Evolutionary conservation across 139 green algal genomes (phyloP).

Genomic region (Mychonastes homosphaera): DNA sequence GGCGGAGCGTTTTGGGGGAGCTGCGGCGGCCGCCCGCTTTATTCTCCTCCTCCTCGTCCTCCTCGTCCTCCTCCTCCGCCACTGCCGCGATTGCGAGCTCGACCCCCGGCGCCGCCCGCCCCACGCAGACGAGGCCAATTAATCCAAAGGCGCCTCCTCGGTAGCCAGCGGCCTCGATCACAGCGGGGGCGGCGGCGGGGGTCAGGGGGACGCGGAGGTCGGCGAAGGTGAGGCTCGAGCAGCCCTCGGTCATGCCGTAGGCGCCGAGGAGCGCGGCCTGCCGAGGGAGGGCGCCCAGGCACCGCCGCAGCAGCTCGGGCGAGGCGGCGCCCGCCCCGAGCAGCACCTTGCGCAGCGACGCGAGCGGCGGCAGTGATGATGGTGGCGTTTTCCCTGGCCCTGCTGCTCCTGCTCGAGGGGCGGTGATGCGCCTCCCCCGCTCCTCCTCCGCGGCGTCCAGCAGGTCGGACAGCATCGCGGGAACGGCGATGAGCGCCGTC

Average conservation of each 20-base stretch:
- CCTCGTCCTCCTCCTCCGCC: neutral
- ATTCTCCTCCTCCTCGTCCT: no score
- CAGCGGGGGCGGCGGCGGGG: constrained; percentile 13
- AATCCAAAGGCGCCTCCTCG: neutral
- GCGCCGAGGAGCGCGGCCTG: constrained; percentile 46
- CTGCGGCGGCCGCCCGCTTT: neutral
- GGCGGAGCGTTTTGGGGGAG: no score
- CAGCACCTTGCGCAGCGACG: constrained; percentile 15
- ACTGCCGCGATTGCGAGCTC: constrained; percentile 24
- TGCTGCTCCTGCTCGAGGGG: neutral
- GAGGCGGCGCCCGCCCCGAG: constrained; percentile 20
- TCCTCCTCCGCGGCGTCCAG: constrained; percentile 15
- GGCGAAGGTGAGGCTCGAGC: constrained; percentile 71
- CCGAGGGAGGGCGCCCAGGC: constrained; percentile 31
- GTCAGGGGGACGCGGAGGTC: constrained; percentile 21
- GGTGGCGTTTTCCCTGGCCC: neutral
- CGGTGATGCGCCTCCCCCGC: neutral
- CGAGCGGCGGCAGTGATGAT: neutral
- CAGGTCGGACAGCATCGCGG: constrained; percentile 74
- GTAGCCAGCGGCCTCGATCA: neutral
- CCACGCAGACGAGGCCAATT: constrained; percentile 29
- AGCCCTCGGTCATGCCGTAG: constrained; percentile 84
- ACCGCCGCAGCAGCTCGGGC: neutral
- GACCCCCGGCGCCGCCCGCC: constrained; percentile 30
- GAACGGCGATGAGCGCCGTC: constrained; percentile 73